phyloP scores from a whole-genome alignment of 2,329 filamentous ascomycete genomes.

The Colletotrichum sp. region DNA sequence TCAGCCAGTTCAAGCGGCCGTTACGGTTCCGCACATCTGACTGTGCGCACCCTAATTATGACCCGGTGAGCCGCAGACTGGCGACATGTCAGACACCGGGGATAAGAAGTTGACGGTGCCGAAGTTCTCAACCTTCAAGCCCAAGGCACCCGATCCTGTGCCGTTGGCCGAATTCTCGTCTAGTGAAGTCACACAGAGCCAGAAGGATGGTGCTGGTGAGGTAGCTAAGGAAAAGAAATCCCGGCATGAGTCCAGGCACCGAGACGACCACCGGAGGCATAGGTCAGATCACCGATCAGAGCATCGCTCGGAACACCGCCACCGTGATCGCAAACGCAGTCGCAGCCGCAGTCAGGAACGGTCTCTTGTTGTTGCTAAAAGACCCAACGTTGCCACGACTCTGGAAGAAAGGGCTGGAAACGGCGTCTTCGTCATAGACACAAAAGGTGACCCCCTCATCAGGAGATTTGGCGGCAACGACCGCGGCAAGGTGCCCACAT shows the following conservation, averaged over 20 bases:
- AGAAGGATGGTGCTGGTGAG: neutral
- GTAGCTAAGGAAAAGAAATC: constrained; percentile 7
- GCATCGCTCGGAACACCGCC: neutral
- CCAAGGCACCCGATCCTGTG: constrained; percentile 41
- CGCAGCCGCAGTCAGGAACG: neutral
- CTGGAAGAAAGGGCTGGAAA: constrained; percentile 31
- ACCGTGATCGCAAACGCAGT: constrained; percentile 3
- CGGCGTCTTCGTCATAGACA: constrained; percentile 68
- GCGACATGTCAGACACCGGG: constrained; percentile 7
- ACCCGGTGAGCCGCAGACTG: neutral
- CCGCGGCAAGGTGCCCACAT: constrained; percentile 73
- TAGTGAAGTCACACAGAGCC: neutral
- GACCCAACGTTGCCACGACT: constrained; percentile 9
- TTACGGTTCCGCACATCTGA: neutral
- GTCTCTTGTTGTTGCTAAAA: neutral
- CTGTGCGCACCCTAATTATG: neutral
- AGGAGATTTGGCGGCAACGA: constrained; percentile 77
- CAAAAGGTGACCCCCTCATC: constrained; percentile 78
- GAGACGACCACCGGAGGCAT: constrained; percentile 9
- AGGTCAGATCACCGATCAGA: constrained; percentile 1
- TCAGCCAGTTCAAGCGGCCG: neutral
- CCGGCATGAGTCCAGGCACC: constrained; percentile 24
- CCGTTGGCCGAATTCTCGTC: constrained; percentile 16
- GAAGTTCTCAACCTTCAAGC: constrained; percentile 77
- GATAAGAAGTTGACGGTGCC: constrained; percentile 50